Percentiles rank a stretch among this genome's conserved stretches.
phyloP scores from a whole-genome alignment of 331 rosid species.

The Saraca asoca region DNA sequence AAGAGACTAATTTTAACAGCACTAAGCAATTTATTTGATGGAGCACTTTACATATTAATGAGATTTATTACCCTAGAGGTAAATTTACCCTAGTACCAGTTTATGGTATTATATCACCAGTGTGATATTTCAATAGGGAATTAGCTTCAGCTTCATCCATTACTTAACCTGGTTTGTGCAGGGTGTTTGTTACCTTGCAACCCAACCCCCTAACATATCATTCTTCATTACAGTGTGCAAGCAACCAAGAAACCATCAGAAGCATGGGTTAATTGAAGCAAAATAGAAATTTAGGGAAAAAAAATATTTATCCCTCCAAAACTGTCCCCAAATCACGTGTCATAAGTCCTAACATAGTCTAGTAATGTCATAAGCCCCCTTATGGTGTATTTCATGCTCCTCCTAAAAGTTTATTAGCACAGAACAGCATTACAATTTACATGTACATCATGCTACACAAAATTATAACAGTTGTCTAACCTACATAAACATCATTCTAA shows the following conservation, averaged over 20 bases:
- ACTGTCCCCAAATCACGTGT: no score
- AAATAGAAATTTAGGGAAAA: neutral
- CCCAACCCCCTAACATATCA: no score
- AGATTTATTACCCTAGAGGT: neutral
- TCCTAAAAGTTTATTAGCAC: no score
- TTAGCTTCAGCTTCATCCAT: neutral
- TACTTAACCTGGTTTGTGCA: neutral
- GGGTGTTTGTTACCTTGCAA: neutral
- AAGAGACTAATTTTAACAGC: neutral
- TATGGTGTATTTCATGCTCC: no score
- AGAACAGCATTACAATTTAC: no score
- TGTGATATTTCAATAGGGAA: neutral
- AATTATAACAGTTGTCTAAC: no score
- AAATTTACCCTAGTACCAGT: no score
- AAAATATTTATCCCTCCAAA: neutral
- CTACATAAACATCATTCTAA: no score
- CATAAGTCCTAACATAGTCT: neutral
- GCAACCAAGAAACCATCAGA: neutral
- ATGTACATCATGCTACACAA: no score
- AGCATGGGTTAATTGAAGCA: neutral
- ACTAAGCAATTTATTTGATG: neutral
- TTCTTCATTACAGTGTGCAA: neutral
- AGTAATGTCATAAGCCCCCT: no score
- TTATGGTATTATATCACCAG: neutral
- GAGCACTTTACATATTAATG: neutral